Conservation (phyloP, 345 rosid species). For the Sisymbrium altissimum region DNA sequence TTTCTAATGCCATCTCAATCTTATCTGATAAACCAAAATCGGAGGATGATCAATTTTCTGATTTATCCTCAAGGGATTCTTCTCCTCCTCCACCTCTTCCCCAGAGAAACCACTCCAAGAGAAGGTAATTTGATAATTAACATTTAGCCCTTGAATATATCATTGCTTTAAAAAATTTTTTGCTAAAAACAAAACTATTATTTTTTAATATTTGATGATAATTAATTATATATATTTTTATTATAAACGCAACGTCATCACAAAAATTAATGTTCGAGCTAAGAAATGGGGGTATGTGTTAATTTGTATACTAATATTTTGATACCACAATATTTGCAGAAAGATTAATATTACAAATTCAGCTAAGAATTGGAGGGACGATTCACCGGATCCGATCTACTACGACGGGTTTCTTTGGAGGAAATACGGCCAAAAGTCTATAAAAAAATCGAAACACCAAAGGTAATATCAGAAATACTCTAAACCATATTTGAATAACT, state of each 20-base stretch:
- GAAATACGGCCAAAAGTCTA: constrained; percentile 30
- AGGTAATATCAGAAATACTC: constrained; percentile 1
- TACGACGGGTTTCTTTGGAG: constrained; percentile 32
- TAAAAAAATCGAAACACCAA: constrained; percentile 13
- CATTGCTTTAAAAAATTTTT: neutral
- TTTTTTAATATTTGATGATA: too few relatives aligned
- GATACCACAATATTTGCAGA: constrained; percentile 7
- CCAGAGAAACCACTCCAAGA: constrained; percentile 12
- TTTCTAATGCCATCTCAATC: constrained; percentile 16
- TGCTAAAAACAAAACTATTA: neutral
- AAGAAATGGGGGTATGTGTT: neutral
- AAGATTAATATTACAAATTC: neutral
- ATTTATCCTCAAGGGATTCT: constrained; percentile 9
- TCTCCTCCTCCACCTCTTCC: neutral
- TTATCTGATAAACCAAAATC: constrained; percentile 6
- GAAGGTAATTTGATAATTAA: constrained; percentile 13
- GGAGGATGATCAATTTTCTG: neutral
- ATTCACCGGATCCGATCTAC: constrained; percentile 30
- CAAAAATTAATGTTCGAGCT: neutral
- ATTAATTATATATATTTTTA: neutral
- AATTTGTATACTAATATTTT: neutral
- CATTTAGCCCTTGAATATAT: neutral
- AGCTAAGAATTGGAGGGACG: constrained; percentile 26
- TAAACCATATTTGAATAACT: neutral
- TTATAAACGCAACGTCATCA: neutral